A percentile compares a stretch with the other conserved stretches of the same genome.
phyloP scores from a whole-genome alignment of 1,284 basidiomycete genomes.

The Afroboletus lepidellus region DNA sequence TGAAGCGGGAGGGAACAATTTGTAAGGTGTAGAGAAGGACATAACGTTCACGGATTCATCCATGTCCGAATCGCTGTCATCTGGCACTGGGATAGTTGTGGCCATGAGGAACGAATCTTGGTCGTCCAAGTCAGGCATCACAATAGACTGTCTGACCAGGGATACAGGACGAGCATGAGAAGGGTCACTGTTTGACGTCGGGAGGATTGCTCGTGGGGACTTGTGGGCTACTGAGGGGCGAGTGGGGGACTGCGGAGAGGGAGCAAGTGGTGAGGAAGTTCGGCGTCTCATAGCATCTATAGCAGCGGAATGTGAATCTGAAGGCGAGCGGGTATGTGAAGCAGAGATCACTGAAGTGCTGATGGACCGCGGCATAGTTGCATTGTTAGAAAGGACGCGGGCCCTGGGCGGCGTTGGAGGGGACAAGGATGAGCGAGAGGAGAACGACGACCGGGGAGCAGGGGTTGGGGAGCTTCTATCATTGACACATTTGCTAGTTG shows the following conservation, averaged over 20 bases:
- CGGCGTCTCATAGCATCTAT: constrained; percentile 43
- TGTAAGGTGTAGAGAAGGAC: constrained; percentile 70
- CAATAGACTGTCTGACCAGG: constrained; percentile 39
- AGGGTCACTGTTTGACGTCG: constrained; percentile 43
- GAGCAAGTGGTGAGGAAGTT: constrained; percentile 52
- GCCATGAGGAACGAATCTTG: constrained; percentile 72
- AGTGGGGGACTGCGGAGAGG: constrained; percentile 36
- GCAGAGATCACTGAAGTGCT: constrained; percentile 32
- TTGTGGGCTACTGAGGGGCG: constrained; percentile 43
- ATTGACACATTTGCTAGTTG: constrained; percentile 28
- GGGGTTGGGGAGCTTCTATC: constrained; percentile 42
- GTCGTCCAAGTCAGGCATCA: constrained; percentile 40
- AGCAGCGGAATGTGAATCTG: constrained; percentile 49
- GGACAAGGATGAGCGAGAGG: constrained; percentile 41
- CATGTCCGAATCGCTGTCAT: constrained; percentile 66
- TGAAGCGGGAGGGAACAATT: constrained; percentile 42
- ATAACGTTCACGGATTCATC: constrained; percentile 58
- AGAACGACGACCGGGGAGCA: constrained; percentile 38
- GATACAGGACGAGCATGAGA: constrained; percentile 37
- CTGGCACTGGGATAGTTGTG: constrained; percentile 67
- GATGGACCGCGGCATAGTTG: constrained; percentile 40
- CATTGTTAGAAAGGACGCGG: constrained; percentile 41
- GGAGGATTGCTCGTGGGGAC: constrained; percentile 46
- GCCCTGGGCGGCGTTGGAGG: constrained; percentile 46
- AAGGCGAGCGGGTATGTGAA: constrained; percentile 41